Base-by-base conservation (phyloP, 78 protist genomes). In the Dictyostelium purpureum region DNA sequence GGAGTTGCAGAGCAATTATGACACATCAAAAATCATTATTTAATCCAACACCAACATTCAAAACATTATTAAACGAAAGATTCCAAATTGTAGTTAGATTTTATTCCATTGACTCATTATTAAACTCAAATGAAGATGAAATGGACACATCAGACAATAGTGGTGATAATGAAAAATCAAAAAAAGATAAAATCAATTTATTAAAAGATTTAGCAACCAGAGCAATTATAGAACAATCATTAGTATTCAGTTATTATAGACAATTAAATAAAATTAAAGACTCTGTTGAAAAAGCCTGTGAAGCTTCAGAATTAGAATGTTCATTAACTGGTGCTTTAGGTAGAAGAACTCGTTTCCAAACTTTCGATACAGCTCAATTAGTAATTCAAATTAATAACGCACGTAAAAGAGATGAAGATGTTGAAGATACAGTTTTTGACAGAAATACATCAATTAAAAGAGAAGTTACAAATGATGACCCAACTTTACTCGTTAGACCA, bases 251-350 rank as follows among this genome's bases (percentile, higher is more conserved):
- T 31, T 51, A 47, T 47, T 85, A 45, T 35, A 70, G 66, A 31
- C 92, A 85, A 45, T 18, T 52, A 16, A 45, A 35, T 18, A 85
- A 85, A 33, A 14, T 43, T 26, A 35, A 19, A 21, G 92, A 85
- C 21, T 40, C 92, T 21, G 40, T 85, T 11, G 78, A 63, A 16
- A 63, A 73, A 56, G 87, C 94, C 7, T 11, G 38, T 24, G 77
- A 77, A n/a, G 26, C 65, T 35, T 78, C 89, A 10, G 80, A 40
- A 21, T 66, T 90, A 2, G 14, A 33, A 4, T 63, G 43, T 4
- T 19, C 77, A 12, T 54, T 96, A 33, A 96, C 96, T 40, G 97
- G 97, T 81, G 96, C 90, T 6, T 56, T 94, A 0, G 97, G 97
- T 40, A 40, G 52, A 31, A 87, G 97, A 67, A 96, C 96, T 6